phyloP scores from a whole-genome alignment of 257 asterid species.

The Perilla frutescens region DNA sequence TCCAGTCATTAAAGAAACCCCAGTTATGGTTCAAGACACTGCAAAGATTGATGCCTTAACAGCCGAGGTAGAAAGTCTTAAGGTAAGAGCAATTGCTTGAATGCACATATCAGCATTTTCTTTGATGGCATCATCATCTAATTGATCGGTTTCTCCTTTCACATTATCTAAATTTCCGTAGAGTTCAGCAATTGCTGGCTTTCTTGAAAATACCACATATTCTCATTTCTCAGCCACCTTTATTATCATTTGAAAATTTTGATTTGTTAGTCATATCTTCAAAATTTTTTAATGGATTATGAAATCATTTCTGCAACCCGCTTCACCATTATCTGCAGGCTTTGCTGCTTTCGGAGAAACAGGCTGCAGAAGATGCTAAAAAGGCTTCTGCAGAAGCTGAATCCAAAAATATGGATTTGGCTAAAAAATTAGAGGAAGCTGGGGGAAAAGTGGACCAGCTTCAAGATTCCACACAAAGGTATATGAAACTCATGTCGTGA shows the following conservation, averaged over 20 bases:
- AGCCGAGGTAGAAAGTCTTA: slow-evolving; percentile 75
- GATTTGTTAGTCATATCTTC: slow-evolving; percentile 19
- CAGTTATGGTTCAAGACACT: slow-evolving; percentile 90
- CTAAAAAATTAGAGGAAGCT: slow-evolving; percentile 68
- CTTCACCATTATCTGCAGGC: slow-evolving; percentile 54
- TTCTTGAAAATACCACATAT: not conserved
- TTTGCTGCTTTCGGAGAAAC: slow-evolving; percentile 70
- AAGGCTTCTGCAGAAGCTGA: slow-evolving; percentile 67
- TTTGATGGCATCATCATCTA: slow-evolving; percentile 14
- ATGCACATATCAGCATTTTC: slow-evolving; percentile 24
- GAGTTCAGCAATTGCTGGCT: slow-evolving; percentile 26
- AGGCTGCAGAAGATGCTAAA: slow-evolving; percentile 71
- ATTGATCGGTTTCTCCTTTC: not conserved
- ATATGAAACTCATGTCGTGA: not conserved
- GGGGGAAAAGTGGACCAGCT: slow-evolving; percentile 78
- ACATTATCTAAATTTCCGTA: slow-evolving; percentile 17
- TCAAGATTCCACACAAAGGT: slow-evolving; percentile 92
- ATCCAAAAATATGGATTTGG: slow-evolving; percentile 62
- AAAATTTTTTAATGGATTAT: slow-evolving; percentile 17
- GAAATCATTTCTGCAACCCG: slow-evolving; percentile 23
- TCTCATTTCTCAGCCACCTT: not conserved
- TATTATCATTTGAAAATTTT: slow-evolving; percentile 3
- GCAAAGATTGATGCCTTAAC: slow-evolving; percentile 82
- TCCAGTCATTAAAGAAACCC: slow-evolving; percentile 96
- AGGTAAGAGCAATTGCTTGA: slow-evolving; percentile 54